Percentiles rank a stretch among this genome's conserved stretches.
phyloP scores from a whole-genome alignment of 306 rosid genomes.

The Purshia tridentata region DNA sequence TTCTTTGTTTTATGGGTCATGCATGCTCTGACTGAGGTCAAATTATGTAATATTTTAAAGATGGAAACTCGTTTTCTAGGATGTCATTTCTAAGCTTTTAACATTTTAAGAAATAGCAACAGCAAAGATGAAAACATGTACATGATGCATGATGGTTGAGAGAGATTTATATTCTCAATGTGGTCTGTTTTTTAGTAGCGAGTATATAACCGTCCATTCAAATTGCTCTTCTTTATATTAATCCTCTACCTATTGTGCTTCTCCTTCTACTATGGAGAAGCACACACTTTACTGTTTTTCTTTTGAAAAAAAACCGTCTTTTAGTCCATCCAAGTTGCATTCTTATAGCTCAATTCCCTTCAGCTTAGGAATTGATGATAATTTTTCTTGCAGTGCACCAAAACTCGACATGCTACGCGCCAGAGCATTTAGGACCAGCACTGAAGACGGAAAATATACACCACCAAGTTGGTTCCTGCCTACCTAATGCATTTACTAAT shows the following conservation, averaged over 20 bases:
- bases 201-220: not conserved
- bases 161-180: not conserved
- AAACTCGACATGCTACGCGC: conserved; percentile 57
- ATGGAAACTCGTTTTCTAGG: no score
- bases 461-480: conserved; percentile 54
- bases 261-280: no score
- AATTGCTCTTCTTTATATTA: not conserved
- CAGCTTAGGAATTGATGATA: not conserved
- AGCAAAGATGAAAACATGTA: no score
- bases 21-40: not conserved
- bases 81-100: no score
- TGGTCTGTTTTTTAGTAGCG: not conserved
- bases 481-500: conserved; percentile 58
- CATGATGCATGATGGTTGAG: not conserved
- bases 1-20: not conserved
- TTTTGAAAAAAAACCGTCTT: no score
- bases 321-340: no score
- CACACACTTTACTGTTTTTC: not conserved
- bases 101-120: no score
- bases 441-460: conserved; percentile 68
- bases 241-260: no score
- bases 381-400: conserved; percentile 56
- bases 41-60: not conserved
- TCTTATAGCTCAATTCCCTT: not conserved
- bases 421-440: conserved; percentile 47